These are phyloP conservation scores for Yamadazyma spencermartinsiae DNA, from an alignment of 1,139 yeast genomes.

Conservation along the genomic window DNA sequence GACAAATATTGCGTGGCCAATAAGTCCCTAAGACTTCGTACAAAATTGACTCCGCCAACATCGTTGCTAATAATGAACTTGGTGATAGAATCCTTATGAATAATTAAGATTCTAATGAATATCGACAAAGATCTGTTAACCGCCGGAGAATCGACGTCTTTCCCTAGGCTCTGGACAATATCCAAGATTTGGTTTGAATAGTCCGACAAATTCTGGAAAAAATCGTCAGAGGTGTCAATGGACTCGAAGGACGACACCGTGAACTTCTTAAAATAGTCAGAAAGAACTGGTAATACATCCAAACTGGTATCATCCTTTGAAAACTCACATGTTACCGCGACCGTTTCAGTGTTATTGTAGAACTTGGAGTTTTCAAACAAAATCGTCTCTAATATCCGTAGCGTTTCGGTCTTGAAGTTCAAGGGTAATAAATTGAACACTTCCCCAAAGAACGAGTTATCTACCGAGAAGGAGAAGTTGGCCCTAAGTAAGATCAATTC, in stretches of 20 bases:
- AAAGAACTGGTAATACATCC: constrained; percentile 30
- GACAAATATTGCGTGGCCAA: constrained; percentile 43
- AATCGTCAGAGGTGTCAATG: constrained; percentile 18
- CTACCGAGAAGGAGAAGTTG: constrained; percentile 37
- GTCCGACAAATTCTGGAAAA: constrained; percentile 12
- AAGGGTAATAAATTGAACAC: constrained; percentile 34
- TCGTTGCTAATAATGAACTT: constrained; percentile 31
- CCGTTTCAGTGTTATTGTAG: constrained; percentile 5
- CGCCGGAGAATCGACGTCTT: constrained; percentile 6
- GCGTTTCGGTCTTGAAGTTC: constrained; percentile 29
- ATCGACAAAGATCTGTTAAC: constrained; percentile 26
- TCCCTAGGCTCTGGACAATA: background rate
- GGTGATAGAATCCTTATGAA: constrained; percentile 50
- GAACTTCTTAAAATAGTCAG: constrained; percentile 43
- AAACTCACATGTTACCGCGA: constrained; percentile 10
- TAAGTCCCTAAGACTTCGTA: constrained; percentile 46
- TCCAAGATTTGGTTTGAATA: constrained; percentile 9
- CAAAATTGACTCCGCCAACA: constrained; percentile 32
- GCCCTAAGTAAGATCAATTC: constrained; percentile 43
- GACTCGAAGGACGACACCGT: constrained; percentile 27
- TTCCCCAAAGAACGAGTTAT: constrained; percentile 45
- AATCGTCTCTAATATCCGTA: constrained; percentile 29
- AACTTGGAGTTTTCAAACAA: constrained; percentile 24
- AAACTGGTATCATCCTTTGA: constrained; percentile 3
- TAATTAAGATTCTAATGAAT: constrained; percentile 57